These are phyloP conservation scores for Acanthamoeba lenticulata DNA, from an alignment of 208 protist genomes.

Conservation along the genomic window DNA sequence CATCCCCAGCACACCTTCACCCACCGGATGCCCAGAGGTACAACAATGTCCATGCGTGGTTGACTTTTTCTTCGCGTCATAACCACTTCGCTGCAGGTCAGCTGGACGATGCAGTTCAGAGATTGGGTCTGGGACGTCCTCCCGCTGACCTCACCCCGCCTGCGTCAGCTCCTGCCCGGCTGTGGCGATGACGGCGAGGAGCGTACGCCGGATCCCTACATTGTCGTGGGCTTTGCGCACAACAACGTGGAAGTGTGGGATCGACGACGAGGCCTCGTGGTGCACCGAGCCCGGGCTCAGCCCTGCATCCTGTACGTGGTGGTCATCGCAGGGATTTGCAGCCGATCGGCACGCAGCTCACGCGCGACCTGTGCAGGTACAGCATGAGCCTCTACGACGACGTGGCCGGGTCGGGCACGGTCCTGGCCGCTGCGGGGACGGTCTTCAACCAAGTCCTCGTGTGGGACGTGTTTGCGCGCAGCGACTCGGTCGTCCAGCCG, in stretches of 20 bases:
- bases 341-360: no score
- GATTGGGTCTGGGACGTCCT: conserved; percentile 64
- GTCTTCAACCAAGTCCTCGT: conserved; percentile 62
- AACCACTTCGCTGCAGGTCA: conserved; percentile 14
- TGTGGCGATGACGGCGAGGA: neutral
- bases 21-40: no score
- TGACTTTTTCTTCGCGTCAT: neutral
- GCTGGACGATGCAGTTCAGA: conserved; percentile 41
- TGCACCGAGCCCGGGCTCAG: neutral
- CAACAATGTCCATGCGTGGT: no score
- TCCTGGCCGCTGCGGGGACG: conserved; percentile 42
- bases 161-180: neutral
- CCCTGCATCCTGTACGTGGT: conserved; percentile 56
- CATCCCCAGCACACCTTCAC: no score
- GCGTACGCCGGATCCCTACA: neutral
- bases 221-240: conserved; percentile 51
- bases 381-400: conserved; percentile 38
- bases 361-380: neutral
- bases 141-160: neutral
- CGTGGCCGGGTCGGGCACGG: neutral
- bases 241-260: conserved; percentile 63
- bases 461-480: conserved; percentile 49
- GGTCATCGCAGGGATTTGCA: no score
- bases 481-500: neutral
- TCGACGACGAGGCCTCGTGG: neutral